phyloP scores from a whole-genome alignment of 163 green algal genomes.

The Smithsoniella earleae region DNA sequence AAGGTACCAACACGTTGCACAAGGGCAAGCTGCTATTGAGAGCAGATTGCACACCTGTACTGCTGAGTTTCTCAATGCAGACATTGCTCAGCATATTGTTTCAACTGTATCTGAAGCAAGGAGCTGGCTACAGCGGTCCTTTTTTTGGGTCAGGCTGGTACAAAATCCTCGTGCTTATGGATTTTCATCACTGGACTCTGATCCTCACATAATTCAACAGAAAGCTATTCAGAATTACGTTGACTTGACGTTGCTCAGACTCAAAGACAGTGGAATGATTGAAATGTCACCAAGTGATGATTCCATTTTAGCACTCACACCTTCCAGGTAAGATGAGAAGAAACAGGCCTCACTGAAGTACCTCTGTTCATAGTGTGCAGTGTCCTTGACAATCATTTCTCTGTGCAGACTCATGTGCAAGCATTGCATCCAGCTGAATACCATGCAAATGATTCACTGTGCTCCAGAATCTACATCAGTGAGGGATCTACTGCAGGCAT shows the following conservation, averaged over 20 bases:
- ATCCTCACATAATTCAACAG: not conserved
- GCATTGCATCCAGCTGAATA: conserved; percentile 1
- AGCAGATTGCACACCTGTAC: conserved; percentile 59
- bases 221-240: not conserved
- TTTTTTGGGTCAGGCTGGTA: conserved; percentile 69
- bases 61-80: conserved; percentile 80
- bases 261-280: not conserved
- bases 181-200: conserved; percentile 26
- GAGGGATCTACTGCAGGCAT: conserved; percentile 7
- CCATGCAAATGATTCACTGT: conserved; percentile 5
- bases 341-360: not conserved
- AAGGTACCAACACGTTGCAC: conserved; percentile 42
- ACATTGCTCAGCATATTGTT: conserved; percentile 73
- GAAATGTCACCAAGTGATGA: not conserved
- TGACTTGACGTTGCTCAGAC: not conserved
- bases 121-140: conserved; percentile 78
- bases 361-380: not conserved
- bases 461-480: conserved; percentile 1
- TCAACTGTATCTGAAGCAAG: conserved; percentile 54
- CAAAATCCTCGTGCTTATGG: conserved; percentile 41
- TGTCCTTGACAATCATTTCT: not conserved
- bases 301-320: not conserved
- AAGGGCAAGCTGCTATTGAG: conserved; percentile 53
- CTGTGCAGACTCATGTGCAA: conserved; percentile 21
- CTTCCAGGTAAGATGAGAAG: too few species aligned